Conservation (phyloP, 2,329 filamentous ascomycete genomes). For the Hypomyces perniciosus region DNA sequence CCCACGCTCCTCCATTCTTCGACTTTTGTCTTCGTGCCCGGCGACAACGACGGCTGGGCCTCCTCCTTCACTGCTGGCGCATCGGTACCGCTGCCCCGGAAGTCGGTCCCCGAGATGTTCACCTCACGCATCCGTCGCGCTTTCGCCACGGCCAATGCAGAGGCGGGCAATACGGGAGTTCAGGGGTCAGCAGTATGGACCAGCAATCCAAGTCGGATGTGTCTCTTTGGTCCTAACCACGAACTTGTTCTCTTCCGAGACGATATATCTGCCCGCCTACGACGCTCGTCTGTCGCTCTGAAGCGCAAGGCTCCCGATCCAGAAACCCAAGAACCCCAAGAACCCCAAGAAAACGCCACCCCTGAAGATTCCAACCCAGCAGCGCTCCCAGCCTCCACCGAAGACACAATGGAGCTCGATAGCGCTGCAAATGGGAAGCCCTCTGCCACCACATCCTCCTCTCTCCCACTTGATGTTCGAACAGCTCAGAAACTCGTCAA, state of each 20-base stretch:
- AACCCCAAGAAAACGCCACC: not conserved
- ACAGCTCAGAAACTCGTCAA: conserved; percentile 76
- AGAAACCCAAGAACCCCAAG: conserved; percentile 21
- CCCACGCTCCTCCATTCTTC: conserved; percentile 70
- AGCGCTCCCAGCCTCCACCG: conserved; percentile 12
- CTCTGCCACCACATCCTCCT: conserved; percentile 13
- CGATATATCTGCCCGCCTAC: conserved; percentile 72
- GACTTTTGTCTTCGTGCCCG: conserved; percentile 88
- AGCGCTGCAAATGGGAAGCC: conserved; percentile 19
- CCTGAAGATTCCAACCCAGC: not conserved
- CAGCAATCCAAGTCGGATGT: conserved; percentile 76
- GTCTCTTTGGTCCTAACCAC: conserved; percentile 79
- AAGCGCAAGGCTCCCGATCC: conserved; percentile 37
- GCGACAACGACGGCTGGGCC: conserved; percentile 96
- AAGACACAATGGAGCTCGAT: conserved; percentile 38
- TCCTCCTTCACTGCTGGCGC: conserved; percentile 77
- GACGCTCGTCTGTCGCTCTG: conserved; percentile 69
- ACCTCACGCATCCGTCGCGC: conserved; percentile 78
- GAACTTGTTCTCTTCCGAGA: conserved; percentile 86
- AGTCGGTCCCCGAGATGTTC: conserved; percentile 78
- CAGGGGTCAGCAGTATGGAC: conserved; percentile 70
- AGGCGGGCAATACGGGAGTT: conserved; percentile 43
- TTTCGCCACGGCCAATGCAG: conserved; percentile 72
- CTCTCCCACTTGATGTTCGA: conserved; percentile 42
- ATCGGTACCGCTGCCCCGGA: conserved; percentile 62